A percentile compares a stretch with the other conserved stretches of the same genome.
phyloP scores from a whole-genome alignment of 2,329 filamentous ascomycete species.

The Cladosporium sp. region DNA sequence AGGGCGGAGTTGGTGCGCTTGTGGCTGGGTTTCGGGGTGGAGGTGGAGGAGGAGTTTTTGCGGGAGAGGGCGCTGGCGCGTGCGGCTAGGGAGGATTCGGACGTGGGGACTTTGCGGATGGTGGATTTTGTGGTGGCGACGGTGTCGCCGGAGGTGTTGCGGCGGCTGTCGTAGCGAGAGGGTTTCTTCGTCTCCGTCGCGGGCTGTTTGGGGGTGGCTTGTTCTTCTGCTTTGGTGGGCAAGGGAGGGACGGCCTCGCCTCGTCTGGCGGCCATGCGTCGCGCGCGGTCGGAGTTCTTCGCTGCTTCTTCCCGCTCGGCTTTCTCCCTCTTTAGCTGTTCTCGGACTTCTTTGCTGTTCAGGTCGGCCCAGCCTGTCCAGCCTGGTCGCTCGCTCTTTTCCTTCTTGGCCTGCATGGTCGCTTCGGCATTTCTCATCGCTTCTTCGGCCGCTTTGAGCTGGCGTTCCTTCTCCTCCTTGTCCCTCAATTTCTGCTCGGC shows the following conservation, averaged over 20 bases:
- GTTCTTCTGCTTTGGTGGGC: conserved; percentile 8
- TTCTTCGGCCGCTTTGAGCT: conserved; percentile 23
- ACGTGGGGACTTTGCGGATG: conserved; percentile 3
- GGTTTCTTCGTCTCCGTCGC: conserved; percentile 15
- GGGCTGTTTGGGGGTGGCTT: neutral
- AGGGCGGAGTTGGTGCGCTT: conserved; percentile 4
- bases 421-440: conserved; percentile 27
- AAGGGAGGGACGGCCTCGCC: conserved; percentile 12
- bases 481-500: conserved; percentile 27
- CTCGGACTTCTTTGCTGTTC: conserved; percentile 28
- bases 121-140: conserved; percentile 6
- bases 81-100: neutral
- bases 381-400: conserved; percentile 21
- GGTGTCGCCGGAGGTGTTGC: conserved; percentile 1
- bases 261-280: conserved; percentile 21
- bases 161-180: neutral
- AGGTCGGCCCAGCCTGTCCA: conserved; percentile 31
- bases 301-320: conserved; percentile 25
- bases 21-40: neutral
- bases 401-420: conserved; percentile 24
- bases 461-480: conserved; percentile 25
- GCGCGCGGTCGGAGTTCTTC: conserved; percentile 26
- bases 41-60: neutral
- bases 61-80: neutral
- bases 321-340: conserved; percentile 26